Percentiles rank a stretch among this genome's conserved stretches.
Evolutionary conservation across 129 eudicot genomes (phyloP).

Genomic region (Escallonia rubra): DNA sequence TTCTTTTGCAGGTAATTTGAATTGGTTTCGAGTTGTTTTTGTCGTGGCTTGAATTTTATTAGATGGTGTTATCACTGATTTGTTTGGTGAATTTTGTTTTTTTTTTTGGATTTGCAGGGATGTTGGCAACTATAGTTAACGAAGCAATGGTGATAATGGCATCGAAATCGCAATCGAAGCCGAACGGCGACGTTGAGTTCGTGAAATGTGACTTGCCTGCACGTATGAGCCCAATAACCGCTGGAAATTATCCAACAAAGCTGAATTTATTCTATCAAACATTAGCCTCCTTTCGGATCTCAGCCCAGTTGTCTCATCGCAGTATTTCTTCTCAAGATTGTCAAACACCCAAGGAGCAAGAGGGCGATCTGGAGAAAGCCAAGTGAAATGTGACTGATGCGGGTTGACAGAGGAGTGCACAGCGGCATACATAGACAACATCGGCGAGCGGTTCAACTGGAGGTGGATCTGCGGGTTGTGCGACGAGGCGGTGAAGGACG

Average conservation of each 20-base stretch:
- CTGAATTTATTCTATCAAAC: slow-evolving; percentile 42
- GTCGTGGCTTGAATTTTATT: too few species aligned
- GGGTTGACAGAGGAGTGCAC: slow-evolving; percentile 61
- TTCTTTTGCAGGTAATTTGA: too few species aligned
- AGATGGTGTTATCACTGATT: too few species aligned
- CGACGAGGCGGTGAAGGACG: slow-evolving; percentile 53
- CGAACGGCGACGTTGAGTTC: too few species aligned
- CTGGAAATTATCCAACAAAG: slow-evolving; percentile 23
- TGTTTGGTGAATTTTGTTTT: too few species aligned
- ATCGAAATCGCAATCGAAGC: too few species aligned
- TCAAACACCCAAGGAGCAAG: slow-evolving; percentile 36
- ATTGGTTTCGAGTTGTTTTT: too few species aligned
- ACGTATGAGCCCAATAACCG: too few species aligned
- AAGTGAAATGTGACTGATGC: slow-evolving; percentile 72
- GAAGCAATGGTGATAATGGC: too few species aligned
- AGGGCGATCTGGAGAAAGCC: slow-evolving; percentile 40
- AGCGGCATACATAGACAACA: slow-evolving; percentile 32
- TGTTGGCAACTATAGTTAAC: too few species aligned
- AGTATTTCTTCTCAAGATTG: slow-evolving; percentile 45
- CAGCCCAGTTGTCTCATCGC: slow-evolving; percentile 8
- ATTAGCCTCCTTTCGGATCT: slow-evolving; percentile 39
- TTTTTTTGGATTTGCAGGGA: too few species aligned
- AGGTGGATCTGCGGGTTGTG: slow-evolving; percentile 67
- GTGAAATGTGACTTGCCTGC: too few species aligned
- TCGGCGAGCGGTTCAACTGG: slow-evolving; percentile 31